phyloP scores from a whole-genome alignment of 495 filamentous ascomycete genomes.

The Amphirosellinia nigrospora region DNA sequence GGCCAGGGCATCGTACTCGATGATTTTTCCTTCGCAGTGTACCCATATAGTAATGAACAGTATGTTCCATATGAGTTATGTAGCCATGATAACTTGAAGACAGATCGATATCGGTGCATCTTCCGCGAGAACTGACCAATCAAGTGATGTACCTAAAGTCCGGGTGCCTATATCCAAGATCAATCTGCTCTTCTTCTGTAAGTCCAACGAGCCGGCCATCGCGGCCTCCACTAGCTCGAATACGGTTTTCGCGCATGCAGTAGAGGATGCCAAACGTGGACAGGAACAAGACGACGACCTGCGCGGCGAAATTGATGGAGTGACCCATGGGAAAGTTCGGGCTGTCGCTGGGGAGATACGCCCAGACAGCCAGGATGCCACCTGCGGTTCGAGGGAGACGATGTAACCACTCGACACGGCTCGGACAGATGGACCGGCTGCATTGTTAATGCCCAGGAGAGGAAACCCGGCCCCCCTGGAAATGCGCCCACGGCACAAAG shows the following conservation, averaged over 20 bases:
- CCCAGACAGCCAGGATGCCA: constrained; percentile 63
- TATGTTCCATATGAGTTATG: neutral
- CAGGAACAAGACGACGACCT: constrained; percentile 50
- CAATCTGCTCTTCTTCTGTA: constrained; percentile 49
- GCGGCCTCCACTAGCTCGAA: constrained; percentile 55
- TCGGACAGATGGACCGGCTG: constrained; percentile 61
- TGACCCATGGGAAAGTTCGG: constrained; percentile 62
- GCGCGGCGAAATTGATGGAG: constrained; percentile 62
- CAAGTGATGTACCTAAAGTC: constrained; percentile 57
- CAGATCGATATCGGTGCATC: neutral
- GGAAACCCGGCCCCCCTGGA: constrained; percentile 59
- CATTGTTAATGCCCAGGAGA: constrained; percentile 64
- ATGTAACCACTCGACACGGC: constrained; percentile 61
- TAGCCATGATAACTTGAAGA: neutral
- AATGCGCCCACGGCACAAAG: constrained; percentile 59
- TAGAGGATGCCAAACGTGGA: constrained; percentile 57
- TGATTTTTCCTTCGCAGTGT: neutral
- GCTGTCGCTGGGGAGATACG: constrained; percentile 55
- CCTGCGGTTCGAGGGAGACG: constrained; percentile 61
- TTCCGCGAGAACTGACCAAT: neutral
- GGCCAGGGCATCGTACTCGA: neutral
- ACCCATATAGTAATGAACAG: neutral
- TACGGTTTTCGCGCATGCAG: constrained; percentile 58
- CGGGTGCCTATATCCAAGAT: constrained; percentile 61
- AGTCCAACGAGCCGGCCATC: constrained; percentile 60